A percentile compares a stretch with the other conserved stretches of the same genome.
phyloP scores from a whole-genome alignment of 495 filamentous ascomycete genomes.

The Tuber brumale region DNA sequence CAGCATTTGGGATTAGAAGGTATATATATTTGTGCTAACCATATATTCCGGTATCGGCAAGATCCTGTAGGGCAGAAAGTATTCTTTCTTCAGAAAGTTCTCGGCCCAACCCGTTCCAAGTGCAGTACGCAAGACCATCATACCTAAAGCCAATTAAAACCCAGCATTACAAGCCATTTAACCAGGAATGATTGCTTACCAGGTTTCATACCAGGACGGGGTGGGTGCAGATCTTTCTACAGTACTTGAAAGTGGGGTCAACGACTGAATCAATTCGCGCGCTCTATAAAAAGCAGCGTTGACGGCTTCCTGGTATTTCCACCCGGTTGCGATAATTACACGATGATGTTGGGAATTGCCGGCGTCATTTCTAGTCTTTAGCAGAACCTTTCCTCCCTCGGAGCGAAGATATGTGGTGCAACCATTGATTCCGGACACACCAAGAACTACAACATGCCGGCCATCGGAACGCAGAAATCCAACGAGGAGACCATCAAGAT shows the following conservation, averaged over 20 bases:
- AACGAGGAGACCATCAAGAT: constrained; percentile 71
- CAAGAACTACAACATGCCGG: constrained; percentile 71
- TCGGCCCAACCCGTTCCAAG: constrained; percentile 90
- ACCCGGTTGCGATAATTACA: constrained; percentile 65
- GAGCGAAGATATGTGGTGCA: constrained; percentile 64
- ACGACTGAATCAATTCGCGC: constrained; percentile 56
- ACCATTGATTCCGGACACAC: constrained; percentile 68
- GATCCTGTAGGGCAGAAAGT: constrained; percentile 60
- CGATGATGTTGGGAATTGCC: constrained; percentile 49
- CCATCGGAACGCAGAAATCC: constrained; percentile 74
- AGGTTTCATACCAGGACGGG: constrained; percentile 53
- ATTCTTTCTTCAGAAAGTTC: constrained; percentile 73
- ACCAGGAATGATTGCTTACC: constrained; percentile 47
- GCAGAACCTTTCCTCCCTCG: constrained; percentile 56
- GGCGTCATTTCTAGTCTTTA: constrained; percentile 69
- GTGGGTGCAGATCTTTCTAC: constrained; percentile 44
- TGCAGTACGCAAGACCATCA: constrained; percentile 72
- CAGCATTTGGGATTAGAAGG: constrained; percentile 19
- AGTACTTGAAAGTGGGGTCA: constrained; percentile 38
- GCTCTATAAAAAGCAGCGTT: constrained; percentile 82
- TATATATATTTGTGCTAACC: constrained; percentile 15
- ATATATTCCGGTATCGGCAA: constrained; percentile 64
- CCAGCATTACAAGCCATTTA: background rate
- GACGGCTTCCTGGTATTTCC: constrained; percentile 68
- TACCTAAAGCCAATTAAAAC: constrained; percentile 27